Evolutionary conservation across 768 basidiomycete species (phyloP), one percentile per base, ranked within the genome.

Genomic region (Crepidotus variabilis): DNA sequence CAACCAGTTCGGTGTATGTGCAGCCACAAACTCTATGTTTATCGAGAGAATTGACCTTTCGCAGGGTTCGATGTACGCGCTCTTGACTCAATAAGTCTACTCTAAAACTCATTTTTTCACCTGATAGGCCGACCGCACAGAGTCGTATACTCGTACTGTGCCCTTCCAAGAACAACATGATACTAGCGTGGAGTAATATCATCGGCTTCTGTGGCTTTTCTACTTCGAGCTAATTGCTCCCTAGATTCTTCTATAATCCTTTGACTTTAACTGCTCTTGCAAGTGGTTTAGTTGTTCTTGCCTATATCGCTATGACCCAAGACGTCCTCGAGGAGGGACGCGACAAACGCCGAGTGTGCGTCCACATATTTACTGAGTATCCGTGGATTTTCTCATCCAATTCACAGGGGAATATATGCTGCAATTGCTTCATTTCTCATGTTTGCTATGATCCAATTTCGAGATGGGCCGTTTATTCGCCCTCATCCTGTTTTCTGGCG

Each of bases 401-500:
- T 23, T 14, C 51, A 39, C 65, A 92, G 91, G 50, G 92, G 92
- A 23, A 78, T 82, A 46, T 93, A 91, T 60, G 91, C 92, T 52
- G 80, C 87, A 10, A 76, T 88, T 49, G 78, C 78, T 9, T 80
- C 87, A 45, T 94, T 94, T 70, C 78, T 94, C 56, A 70, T 83
- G 58, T 94, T 92, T 71, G 89, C 88, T 24, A 88, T 89, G 81
- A 78, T 94, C 50, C 92, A 94, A 64, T 93, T 94, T 65, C 86
- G 92, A 57, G 92, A 94, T 67, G 92, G 92, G 0, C 92, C 92
- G 28, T 94, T 90, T 70, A 79, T 94, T 66, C 85, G 92, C 35
- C 92, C 92, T 0, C 92, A 94, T 69, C 92, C 92, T 57, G 88
- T 86, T 16, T 90, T 92, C 69, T 93, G 91, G 91, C 79, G 92